Conservation (phyloP, 805 yeast species). For the Suhomyces prunicola region DNA sequence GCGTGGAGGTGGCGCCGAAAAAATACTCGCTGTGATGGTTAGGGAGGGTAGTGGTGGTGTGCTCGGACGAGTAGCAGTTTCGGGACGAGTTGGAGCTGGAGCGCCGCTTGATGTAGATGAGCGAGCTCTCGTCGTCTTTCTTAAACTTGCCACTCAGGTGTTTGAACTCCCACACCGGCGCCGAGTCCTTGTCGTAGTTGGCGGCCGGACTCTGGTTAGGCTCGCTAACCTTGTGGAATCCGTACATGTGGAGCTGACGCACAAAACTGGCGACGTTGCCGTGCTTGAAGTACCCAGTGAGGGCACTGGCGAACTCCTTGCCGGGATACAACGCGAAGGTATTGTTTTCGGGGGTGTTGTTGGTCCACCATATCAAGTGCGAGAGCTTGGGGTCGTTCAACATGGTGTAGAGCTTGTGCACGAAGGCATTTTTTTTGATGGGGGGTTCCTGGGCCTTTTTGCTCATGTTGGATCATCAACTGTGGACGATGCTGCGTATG, state of each 20-base stretch:
- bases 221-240: slow-evolving; percentile 79
- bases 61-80: slow-evolving; percentile 8
- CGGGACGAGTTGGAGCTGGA: slow-evolving; percentile 35
- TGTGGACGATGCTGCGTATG: not conserved
- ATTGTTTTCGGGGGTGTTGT: slow-evolving; percentile 42
- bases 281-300: slow-evolving; percentile 84
- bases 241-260: slow-evolving; percentile 93
- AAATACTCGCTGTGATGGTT: slow-evolving; percentile 9
- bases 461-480: slow-evolving; percentile 16
- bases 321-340: slow-evolving; percentile 67
- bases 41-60: slow-evolving; percentile 5
- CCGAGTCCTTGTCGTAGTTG: slow-evolving; percentile 16
- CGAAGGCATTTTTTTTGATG: slow-evolving; percentile 57
- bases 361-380: slow-evolving; percentile 44
- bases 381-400: slow-evolving; percentile 31
- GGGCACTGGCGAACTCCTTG: slow-evolving; percentile 55
- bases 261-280: slow-evolving; percentile 93
- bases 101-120: slow-evolving; percentile 48
- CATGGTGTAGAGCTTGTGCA: slow-evolving; percentile 44
- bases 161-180: slow-evolving; percentile 55
- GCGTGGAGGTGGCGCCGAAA: slow-evolving; percentile 6
- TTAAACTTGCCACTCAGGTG: slow-evolving; percentile 50
- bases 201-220: slow-evolving; percentile 16
- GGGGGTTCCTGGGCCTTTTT: slow-evolving; percentile 25
- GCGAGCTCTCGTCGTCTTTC: slow-evolving; percentile 44